phyloP scores from a whole-genome alignment of 2,329 filamentous ascomycete species.

The Botrytis galanthina region DNA sequence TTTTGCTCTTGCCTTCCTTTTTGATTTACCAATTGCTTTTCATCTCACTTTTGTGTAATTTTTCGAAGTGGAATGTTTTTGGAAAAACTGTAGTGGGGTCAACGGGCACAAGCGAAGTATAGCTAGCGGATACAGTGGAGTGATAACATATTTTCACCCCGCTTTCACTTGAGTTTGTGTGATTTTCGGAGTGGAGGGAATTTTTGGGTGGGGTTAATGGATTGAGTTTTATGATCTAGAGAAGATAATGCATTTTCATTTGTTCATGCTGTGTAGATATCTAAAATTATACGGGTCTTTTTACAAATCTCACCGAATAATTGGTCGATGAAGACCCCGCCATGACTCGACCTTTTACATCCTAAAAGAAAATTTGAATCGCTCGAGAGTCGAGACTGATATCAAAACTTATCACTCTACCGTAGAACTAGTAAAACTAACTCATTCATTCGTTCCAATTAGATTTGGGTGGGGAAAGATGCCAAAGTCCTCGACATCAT shows the following conservation, averaged over 20 bases:
- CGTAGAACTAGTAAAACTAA: no score
- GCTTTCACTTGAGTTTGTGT: background rate
- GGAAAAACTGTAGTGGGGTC: background rate
- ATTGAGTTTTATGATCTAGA: background rate
- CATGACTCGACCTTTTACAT: background rate
- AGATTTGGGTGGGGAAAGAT: background rate
- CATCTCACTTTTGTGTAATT: background rate
- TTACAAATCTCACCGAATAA: no score
- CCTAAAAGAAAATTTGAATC: background rate
- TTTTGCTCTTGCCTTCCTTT: background rate
- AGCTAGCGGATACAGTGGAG: background rate
- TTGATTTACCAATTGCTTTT: no score
- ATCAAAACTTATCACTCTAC: background rate
- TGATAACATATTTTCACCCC: background rate
- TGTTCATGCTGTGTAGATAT: background rate
- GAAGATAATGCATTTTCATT: background rate
- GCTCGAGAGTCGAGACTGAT: no score
- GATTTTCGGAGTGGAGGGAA: background rate
- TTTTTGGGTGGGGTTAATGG: background rate
- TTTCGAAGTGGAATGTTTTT: background rate
- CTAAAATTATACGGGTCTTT: background rate
- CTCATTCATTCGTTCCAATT: background rate
- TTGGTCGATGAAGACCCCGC: background rate
- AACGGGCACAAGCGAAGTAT: background rate
- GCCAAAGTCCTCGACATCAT: background rate